These are phyloP conservation scores for Phytophthora constricta DNA, from an alignment of 352 stramenopile species.

Conservation along the genomic window DNA sequence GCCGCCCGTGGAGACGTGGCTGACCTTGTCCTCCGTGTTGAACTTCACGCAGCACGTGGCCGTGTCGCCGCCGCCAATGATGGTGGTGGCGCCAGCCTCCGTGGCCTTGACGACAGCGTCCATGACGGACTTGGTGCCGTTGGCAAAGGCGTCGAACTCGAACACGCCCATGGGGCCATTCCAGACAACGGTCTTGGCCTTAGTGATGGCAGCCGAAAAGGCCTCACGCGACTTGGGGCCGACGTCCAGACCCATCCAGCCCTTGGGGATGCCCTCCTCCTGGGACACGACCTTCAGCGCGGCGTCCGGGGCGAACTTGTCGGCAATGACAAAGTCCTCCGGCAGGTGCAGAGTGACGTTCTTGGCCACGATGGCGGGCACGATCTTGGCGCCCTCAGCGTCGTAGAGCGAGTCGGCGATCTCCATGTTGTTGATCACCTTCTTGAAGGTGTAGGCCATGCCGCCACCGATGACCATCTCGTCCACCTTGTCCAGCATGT, in stretches of 20 bases:
- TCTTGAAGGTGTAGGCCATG: constrained; percentile 99
- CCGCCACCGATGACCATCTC: constrained; percentile 98
- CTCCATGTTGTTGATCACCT: constrained; percentile 96
- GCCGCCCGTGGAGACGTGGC: constrained; percentile 93
- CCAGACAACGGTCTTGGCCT: constrained; percentile 98
- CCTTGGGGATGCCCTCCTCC: constrained; percentile 93
- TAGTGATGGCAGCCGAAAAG: constrained; percentile 81
- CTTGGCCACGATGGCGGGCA: constrained; percentile 95
- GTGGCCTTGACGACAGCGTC: constrained; percentile 96
- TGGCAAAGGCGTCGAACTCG: constrained; percentile 97
- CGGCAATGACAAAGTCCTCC: constrained; percentile 97
- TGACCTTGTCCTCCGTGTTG: constrained; percentile 91
- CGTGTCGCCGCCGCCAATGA: constrained; percentile 99
- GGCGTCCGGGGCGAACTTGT: constrained; percentile 97
- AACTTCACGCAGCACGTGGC: constrained; percentile 90
- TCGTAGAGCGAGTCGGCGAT: constrained; percentile 96
- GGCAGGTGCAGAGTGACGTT: constrained; percentile 98
- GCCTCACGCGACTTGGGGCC: constrained; percentile 92
- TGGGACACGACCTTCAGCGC: constrained; percentile 91
- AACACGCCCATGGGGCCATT: constrained; percentile 99
- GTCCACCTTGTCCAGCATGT: constrained; percentile 99
- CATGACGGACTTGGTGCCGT: constrained; percentile 96
- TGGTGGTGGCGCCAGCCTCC: constrained; percentile 94
- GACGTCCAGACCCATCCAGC: constrained; percentile 99
- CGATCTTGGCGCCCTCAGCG: constrained; percentile 86